Conservation (phyloP, 371 early-diverging fungal genomes). For the Apophysomyces elegans region DNA sequence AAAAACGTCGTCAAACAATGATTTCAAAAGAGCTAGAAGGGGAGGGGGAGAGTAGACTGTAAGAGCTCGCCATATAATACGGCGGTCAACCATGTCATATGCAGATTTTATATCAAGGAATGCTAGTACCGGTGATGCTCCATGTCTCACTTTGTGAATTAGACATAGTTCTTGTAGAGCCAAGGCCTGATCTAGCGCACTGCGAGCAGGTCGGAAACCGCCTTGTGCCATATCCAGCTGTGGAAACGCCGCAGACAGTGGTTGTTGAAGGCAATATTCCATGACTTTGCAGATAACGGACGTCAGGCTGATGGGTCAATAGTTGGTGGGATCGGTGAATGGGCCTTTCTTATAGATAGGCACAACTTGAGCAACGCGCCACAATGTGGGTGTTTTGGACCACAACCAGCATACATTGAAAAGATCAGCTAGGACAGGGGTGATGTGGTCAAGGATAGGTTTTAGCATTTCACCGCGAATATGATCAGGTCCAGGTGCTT, state of each 20-base stretch:
- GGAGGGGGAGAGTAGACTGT: not conserved
- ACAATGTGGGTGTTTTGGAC: not conserved
- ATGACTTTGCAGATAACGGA: constrained; percentile 20
- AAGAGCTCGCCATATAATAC: too few species aligned
- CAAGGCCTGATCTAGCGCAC: constrained; percentile 35
- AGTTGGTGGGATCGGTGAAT: constrained; percentile 29
- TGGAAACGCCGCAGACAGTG: not conserved
- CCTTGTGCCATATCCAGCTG: constrained; percentile 32
- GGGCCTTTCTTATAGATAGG: constrained; percentile 22
- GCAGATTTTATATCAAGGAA: constrained; percentile 33
- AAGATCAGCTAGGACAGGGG: constrained; percentile 6
- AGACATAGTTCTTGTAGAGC: constrained; percentile 25
- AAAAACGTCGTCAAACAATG: constrained; percentile 18
- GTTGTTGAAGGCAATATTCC: constrained; percentile 17
- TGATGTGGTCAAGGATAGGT: constrained; percentile 3
- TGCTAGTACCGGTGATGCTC: constrained; percentile 14
- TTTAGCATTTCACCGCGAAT: constrained; percentile 28
- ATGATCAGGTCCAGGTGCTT: constrained; percentile 32
- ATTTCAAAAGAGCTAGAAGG: constrained; percentile 16
- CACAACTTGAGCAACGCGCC: constrained; percentile 19
- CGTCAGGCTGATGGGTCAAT: constrained; percentile 25
- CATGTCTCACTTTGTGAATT: not conserved
- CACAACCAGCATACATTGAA: constrained; percentile 17
- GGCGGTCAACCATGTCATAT: constrained; percentile 25
- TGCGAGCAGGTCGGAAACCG: constrained; percentile 30